Percentiles rank a stretch among this genome's conserved stretches.
These are phyloP conservation scores for Scytalidium lignicola DNA, from an alignment of 2,329 filamentous ascomycete genomes.

Conservation along the genomic window DNA sequence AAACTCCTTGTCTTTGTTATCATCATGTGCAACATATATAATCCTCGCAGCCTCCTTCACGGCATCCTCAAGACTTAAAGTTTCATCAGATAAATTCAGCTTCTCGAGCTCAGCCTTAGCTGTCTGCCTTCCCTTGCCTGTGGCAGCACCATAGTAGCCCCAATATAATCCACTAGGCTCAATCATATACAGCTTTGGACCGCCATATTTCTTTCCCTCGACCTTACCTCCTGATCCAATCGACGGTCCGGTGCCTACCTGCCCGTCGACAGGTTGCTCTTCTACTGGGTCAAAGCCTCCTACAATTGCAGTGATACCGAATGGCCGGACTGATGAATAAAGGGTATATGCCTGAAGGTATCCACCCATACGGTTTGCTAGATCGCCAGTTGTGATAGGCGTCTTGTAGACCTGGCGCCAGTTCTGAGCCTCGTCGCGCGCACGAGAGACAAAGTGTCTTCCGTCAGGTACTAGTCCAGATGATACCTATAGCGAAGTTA, in stretches of 20 bases:
- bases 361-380: constrained; percentile 88
- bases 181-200: constrained; percentile 96
- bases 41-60: constrained; percentile 96
- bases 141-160: constrained; percentile 98
- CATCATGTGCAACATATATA: constrained; percentile 95
- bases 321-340: constrained; percentile 93
- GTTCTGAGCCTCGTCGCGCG: constrained; percentile 84
- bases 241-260: constrained; percentile 77
- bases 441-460: constrained; percentile 88
- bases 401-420: constrained; percentile 95
- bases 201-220: constrained; percentile 70
- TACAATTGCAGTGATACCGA: constrained; percentile 92
- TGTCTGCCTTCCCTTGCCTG: constrained; percentile 92
- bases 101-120: constrained; percentile 99
- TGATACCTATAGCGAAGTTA: constrained; percentile 63
- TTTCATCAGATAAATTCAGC: constrained; percentile 75
- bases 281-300: constrained; percentile 89
- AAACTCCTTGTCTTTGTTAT: constrained; percentile 99
- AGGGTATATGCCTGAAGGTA: constrained; percentile 98
- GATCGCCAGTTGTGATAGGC: constrained; percentile 81
- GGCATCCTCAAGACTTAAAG: constrained; percentile 74
- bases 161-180: constrained; percentile 96
- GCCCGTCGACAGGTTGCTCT: constrained; percentile 80
- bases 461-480: constrained; percentile 93
- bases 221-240: constrained; percentile 81